Evolutionary conservation across 129 eudicot genomes (phyloP).

Genomic region (Heracleum sosnowskyi): DNA sequence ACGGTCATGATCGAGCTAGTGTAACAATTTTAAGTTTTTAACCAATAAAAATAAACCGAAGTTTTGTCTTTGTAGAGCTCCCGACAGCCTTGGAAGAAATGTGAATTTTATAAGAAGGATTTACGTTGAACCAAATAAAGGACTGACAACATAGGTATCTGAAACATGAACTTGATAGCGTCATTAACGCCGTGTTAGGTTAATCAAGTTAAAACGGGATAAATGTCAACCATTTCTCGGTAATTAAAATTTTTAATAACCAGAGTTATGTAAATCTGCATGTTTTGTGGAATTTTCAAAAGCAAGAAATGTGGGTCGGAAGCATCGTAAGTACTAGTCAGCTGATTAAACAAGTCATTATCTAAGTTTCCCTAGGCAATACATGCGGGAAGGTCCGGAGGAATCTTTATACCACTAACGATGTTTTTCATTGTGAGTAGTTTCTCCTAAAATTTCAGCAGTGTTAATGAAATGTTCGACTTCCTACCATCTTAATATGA

Average conservation of each 20-base stretch:
- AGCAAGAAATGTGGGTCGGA: conserved; percentile 25
- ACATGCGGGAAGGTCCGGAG: too few species aligned
- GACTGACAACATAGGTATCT: conserved; percentile 20
- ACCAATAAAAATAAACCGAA: background rate
- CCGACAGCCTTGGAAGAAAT: conserved; percentile 17
- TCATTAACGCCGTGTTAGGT: conserved; percentile 7
- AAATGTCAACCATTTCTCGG: conserved; percentile 35
- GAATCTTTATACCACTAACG: too few species aligned
- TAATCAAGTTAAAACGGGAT: conserved; percentile 10
- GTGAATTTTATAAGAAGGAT: background rate
- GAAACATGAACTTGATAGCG: conserved; percentile 9
- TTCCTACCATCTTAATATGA: too few species aligned
- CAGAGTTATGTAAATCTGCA: background rate
- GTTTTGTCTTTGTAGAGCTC: conserved; percentile 3
- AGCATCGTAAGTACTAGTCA: conserved; percentile 7
- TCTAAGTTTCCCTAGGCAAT: background rate
- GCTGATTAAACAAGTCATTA: background rate
- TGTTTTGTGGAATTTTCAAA: conserved; percentile 11
- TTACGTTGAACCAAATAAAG: conserved; percentile 16
- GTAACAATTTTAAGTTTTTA: too few species aligned
- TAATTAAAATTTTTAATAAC: conserved; percentile 5
- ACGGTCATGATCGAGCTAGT: background rate
- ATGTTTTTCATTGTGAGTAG: too few species aligned
- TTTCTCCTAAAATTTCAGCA: too few species aligned
- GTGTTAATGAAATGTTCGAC: too few species aligned